Conservation (phyloP, 768 basidiomycete genomes). For the Hemileccinum impolitum region DNA sequence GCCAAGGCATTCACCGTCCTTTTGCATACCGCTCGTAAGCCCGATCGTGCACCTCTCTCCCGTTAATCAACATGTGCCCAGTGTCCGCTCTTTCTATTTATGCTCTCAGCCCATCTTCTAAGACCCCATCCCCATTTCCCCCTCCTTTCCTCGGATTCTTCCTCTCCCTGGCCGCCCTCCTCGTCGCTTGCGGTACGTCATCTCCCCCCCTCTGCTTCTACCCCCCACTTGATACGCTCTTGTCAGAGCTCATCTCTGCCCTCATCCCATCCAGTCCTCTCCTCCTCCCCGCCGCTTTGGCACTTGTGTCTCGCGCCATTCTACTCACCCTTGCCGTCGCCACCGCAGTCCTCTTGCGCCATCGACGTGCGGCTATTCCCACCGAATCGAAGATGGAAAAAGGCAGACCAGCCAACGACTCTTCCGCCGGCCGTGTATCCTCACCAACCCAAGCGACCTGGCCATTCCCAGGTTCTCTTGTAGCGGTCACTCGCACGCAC, state of each 20-base stretch:
- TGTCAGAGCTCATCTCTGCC: constrained; percentile 24
- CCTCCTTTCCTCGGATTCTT: constrained; percentile 12
- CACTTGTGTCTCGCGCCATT: constrained; percentile 21
- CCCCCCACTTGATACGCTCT: not conserved
- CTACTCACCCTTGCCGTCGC: constrained; percentile 16
- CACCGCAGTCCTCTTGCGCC: constrained; percentile 6
- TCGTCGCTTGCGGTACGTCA: constrained; percentile 28
- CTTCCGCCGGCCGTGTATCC: constrained; percentile 18
- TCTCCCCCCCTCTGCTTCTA: not conserved
- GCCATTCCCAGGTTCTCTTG: constrained; percentile 32
- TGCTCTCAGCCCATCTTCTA: constrained; percentile 14
- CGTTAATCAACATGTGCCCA: constrained; percentile 3
- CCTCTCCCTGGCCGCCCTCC: constrained; percentile 17
- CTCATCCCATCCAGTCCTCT: constrained; percentile 23
- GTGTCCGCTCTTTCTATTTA: constrained; percentile 28
- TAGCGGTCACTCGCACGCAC: not conserved
- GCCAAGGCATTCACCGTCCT: constrained; percentile 16
- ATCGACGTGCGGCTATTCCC: not conserved
- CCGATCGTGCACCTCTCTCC: not conserved
- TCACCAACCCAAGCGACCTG: constrained; percentile 31
- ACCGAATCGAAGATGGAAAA: constrained; percentile 16
- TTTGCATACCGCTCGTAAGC: constrained; percentile 24
- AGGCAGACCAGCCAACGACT: not conserved
- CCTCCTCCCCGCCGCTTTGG: constrained; percentile 24
- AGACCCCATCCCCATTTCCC: not conserved